Conservation (phyloP, 805 yeast genomes). For the Hanseniaspora clermontiae region DNA sequence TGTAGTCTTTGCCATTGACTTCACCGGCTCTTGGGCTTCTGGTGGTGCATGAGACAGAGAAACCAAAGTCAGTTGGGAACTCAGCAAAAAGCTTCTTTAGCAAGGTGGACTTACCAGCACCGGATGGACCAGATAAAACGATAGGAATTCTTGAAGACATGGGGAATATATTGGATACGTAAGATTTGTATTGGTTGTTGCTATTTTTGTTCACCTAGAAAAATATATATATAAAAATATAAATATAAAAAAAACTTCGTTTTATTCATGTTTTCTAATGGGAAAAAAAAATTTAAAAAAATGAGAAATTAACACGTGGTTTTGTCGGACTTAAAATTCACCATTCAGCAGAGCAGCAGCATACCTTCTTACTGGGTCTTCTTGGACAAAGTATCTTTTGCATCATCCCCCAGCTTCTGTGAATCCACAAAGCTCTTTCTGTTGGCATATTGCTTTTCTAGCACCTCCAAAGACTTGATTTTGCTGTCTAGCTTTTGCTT, state of each 20-base stretch:
- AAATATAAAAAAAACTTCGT: too few relatives aligned
- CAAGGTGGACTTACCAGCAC: conserved; percentile 88
- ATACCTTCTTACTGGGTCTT: not conserved
- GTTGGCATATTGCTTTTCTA: conserved; percentile 41
- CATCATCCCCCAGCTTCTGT: conserved; percentile 35
- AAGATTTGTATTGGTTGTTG: not conserved
- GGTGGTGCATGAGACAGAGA: conserved; percentile 81
- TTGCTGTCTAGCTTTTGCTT: conserved; percentile 27
- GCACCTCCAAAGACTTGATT: conserved; percentile 31
- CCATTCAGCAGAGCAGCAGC: not conserved
- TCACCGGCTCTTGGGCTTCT: conserved; percentile 89
- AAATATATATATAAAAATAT: too few relatives aligned
- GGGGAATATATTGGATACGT: not conserved
- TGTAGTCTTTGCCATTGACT: conserved; percentile 75
- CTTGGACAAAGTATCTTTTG: conserved; percentile 11
- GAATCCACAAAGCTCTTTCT: conserved; percentile 28
- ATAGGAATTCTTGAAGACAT: conserved; percentile 53
- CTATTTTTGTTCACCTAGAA: conserved; percentile 18
- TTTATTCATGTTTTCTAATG: too few relatives aligned
- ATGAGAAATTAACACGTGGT: not conserved
- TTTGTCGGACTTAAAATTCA: too few relatives aligned
- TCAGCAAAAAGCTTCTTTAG: conserved; percentile 82
- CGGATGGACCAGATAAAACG: conserved; percentile 94
- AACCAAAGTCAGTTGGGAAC: conserved; percentile 81
- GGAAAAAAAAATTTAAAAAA: not conserved